These are phyloP conservation scores for Daedaleopsis nitida DNA, from an alignment of 768 basidiomycete genomes.

Conservation along the genomic window DNA sequence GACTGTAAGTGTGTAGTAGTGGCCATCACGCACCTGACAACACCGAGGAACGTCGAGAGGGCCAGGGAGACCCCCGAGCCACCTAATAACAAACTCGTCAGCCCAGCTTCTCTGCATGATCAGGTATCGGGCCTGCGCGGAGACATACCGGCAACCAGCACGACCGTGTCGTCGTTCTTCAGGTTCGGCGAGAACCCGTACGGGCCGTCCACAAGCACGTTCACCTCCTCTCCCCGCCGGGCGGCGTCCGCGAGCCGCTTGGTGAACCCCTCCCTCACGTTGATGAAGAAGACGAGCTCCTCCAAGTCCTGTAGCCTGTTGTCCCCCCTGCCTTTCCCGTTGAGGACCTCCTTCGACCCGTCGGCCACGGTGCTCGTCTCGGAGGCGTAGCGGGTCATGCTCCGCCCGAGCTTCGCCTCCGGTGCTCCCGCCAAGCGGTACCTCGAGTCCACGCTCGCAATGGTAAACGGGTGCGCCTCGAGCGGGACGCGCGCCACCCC, in stretches of 20 bases:
- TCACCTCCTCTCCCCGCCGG: slow-evolving; percentile 33
- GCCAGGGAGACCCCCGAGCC: slow-evolving; percentile 54
- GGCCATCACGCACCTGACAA: background rate
- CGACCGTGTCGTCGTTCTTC: slow-evolving; percentile 43
- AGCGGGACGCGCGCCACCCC: slow-evolving; percentile 45
- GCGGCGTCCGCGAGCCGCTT: slow-evolving; percentile 43
- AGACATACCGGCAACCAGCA: slow-evolving; percentile 46
- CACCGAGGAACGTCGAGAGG: slow-evolving; percentile 44
- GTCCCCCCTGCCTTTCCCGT: background rate
- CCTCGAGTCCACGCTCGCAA: slow-evolving; percentile 34
- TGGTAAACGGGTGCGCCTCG: slow-evolving; percentile 66
- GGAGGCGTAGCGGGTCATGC: background rate
- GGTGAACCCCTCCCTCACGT: slow-evolving; percentile 63
- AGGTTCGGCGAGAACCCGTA: slow-evolving; percentile 50
- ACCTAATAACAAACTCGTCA: background rate
- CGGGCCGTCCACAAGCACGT: slow-evolving; percentile 61
- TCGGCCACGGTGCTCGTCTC: slow-evolving; percentile 10
- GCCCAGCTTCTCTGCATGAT: background rate
- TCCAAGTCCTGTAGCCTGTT: slow-evolving; percentile 26
- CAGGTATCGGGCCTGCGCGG: background rate
- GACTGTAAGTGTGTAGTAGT: background rate
- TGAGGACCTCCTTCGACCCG: background rate
- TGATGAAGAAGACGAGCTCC: slow-evolving; percentile 59
- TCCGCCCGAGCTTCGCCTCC: background rate
- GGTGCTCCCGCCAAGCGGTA: slow-evolving; percentile 4